Conservation (phyloP, 176 grass and related monocot species). For the Musa beccarii region DNA sequence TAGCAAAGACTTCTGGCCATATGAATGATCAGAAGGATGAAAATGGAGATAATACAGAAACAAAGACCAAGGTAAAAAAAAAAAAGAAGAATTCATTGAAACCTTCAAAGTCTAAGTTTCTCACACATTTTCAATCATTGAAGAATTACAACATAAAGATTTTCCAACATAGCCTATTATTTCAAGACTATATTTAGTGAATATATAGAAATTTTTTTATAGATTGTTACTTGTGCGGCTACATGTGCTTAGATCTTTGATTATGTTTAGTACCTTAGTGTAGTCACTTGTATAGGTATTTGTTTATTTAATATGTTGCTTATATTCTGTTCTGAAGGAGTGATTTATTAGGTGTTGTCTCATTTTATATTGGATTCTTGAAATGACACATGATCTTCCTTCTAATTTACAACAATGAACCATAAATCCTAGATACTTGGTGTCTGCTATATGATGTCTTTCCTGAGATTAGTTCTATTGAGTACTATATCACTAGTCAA, state of each 20-base stretch:
- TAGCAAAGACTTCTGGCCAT: slow-evolving; percentile 31
- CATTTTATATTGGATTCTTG: too few species aligned
- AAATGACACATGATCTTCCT: too few species aligned
- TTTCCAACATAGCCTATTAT: neutral
- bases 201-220: neutral
- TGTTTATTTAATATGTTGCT: too few species aligned
- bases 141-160: neutral
- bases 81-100: slow-evolving; percentile 30
- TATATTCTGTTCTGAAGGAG: too few species aligned
- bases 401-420: neutral
- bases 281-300: neutral
- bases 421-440: neutral
- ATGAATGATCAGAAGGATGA: slow-evolving; percentile 65
- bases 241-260: neutral
- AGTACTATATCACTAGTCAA: neutral
- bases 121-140: slow-evolving; percentile 5
- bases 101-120: slow-evolving; percentile 3
- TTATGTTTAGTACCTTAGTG: neutral
- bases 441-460: neutral
- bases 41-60: slow-evolving; percentile 46
- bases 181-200: neutral
- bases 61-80: slow-evolving; percentile 61
- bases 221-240: neutral
- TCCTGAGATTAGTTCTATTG: neutral
- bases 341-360: too few species aligned